Evolutionary conservation across 148 eudicot species (phyloP), one percentile per base, ranked within the genome.

Genomic region (Chenopodium suecicum): DNA sequence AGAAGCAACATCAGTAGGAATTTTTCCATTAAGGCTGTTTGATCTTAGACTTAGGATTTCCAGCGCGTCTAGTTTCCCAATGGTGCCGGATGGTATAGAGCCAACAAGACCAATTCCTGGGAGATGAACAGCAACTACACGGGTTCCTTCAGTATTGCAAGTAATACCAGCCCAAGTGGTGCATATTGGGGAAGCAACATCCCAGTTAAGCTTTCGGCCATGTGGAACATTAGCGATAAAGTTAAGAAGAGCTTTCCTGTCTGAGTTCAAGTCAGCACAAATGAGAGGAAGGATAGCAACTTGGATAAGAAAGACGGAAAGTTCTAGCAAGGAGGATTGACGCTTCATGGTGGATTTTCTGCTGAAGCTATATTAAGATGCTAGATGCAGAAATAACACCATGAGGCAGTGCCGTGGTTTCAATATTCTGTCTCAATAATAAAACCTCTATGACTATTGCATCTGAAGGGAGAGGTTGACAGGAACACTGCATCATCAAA

Each of bases 61-160:
- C 25, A 96, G 97, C 73, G 94, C 90, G 88, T 90, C 92, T n/a
- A 96, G 88, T 76, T 90, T 92, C 37, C 94, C 95, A 9, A 96
- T 83, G 73, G 84, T 92, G 62, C 87, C 89, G 3, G 80, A 16
- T 14, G 97, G 99, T 54, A 96, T 87, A 2, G 94, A 60, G 65
- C 98, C 98, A 47, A 73, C 82, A 20, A 96, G 90, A 70, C 99
- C 99, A 2, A 88, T 83, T 70, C 92, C 95, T 3, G 99, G 99
- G 41, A 96, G 98, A 83, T 84, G 98, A 16, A 96, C 25, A 62
- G 80, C 88, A 56, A 68, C 82, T 16, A 96, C 98, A 67, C 97
- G 86, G 7, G 91, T 89, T 79, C 77, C 74, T 73, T 88, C 85
- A 1, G 80, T 66, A 66, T 90, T 91, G 87, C 99, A 96, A 56